These are phyloP conservation scores for Oenanthe javanica DNA, from an alignment of 140 eudicot genomes.

Conservation along the genomic window DNA sequence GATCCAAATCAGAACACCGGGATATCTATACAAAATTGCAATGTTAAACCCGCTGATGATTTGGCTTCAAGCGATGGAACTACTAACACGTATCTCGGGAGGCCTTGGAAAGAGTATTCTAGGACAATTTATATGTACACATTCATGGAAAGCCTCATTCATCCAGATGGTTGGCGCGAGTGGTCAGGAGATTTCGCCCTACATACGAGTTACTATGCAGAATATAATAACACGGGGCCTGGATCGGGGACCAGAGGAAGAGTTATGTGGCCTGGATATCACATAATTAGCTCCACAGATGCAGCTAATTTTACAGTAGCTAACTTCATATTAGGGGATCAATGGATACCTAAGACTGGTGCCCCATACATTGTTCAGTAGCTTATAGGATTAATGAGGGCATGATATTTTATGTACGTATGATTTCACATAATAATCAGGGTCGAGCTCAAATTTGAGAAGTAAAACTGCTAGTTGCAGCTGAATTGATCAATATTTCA, in stretches of 20 bases:
- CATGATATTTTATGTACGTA: too few species aligned
- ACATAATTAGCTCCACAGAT: neutral
- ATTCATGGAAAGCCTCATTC: neutral
- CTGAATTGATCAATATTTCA: neutral
- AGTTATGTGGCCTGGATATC: constrained; percentile 4
- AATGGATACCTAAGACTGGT: constrained; percentile 8
- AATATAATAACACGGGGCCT: constrained; percentile 9
- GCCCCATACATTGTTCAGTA: neutral
- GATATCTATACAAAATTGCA: constrained; percentile 3
- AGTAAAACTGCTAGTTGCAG: neutral
- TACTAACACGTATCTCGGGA: neutral
- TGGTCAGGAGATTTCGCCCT: constrained; percentile 9
- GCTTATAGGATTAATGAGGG: neutral
- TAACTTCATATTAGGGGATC: constrained; percentile 7
- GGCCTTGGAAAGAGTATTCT: constrained; percentile 12
- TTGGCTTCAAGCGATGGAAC: constrained; percentile 9
- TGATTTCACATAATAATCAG: neutral
- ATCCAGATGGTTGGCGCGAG: constrained; percentile 11
- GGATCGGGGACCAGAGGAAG: neutral
- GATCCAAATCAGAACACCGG: constrained; percentile 8
- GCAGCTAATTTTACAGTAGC: constrained; percentile 8
- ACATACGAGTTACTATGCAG: constrained; percentile 4
- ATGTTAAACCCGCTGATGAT: neutral
- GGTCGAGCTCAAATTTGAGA: neutral
- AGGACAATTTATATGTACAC: constrained; percentile 12